Base-by-base conservation (phyloP, 345 rosid species). In the Citrus maxima region DNA sequence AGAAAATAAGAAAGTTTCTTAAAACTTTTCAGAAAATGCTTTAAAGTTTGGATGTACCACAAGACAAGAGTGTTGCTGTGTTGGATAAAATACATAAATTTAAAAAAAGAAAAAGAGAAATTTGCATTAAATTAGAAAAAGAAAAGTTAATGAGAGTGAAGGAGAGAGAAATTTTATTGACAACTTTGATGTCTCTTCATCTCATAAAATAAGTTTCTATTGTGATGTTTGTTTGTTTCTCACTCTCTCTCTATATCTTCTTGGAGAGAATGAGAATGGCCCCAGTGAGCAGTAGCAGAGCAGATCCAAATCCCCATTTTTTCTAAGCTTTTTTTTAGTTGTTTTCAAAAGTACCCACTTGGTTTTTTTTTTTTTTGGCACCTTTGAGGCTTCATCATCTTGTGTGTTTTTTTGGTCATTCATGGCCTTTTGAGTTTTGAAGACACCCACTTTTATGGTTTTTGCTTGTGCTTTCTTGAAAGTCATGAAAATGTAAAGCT, bases 301-400 rank as follows among this genome's bases (percentile, higher is more conserved):
- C 79, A 87, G 91, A 90, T 90, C 90, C 88, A 83, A 81, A 80
- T 79, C 72, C 82, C 85, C 60, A 73, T 76, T 83, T 76, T 18
- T 68, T 54, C 28, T 81, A 34, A 72, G n/a, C 75, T 62, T 84
- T 59, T 38, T 83, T 79, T 81, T 61, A 80, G 80, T 54, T 56
- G 51, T 72, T 75, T 82, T 79, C 13, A 67, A 54, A 81, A 74
- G 76, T 59, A 28, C 75, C 73, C 85, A 79, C 83, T 75, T 55
- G 72, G 32, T 74, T 77, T 74, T 77, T 8, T 71, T 35, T 74
- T 35, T 16, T 5, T 54, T 54, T 54, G 38, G 58, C 77, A 28
- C 28, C 46, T 84, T 70, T 82, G 70, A 66, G 67, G 67, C 70
- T 73, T 70, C 67, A 27, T 63, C 54, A 30, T 77, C 62, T 24